phyloP scores from a whole-genome alignment of 352 stramenopile genomes.

The Pythium vanterpoolii region DNA sequence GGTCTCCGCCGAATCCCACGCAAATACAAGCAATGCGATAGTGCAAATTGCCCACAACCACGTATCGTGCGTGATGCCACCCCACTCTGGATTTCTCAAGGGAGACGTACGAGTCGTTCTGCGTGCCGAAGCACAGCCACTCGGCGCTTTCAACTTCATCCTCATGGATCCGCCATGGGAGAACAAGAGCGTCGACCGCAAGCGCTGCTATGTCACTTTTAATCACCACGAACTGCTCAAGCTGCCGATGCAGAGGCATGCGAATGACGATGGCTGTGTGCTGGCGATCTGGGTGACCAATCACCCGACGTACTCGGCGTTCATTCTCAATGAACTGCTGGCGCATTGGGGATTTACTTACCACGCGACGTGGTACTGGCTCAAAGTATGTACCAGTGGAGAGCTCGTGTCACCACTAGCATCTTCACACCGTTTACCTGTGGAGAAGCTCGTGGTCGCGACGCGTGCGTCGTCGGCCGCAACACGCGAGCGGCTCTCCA shows the following conservation, averaged over 20 bases:
- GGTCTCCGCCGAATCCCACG: not conserved
- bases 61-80: slow-evolving; percentile 24
- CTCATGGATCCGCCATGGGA: slow-evolving; percentile 74
- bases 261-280: slow-evolving; percentile 37
- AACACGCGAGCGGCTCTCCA: slow-evolving; percentile 16
- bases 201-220: slow-evolving; percentile 55
- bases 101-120: slow-evolving; percentile 24
- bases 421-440: slow-evolving; percentile 58
- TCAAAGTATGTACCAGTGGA: slow-evolving; percentile 56
- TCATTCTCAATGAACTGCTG: slow-evolving; percentile 54
- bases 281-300: slow-evolving; percentile 79
- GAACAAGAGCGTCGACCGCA: slow-evolving; percentile 71
- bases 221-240: slow-evolving; percentile 53
- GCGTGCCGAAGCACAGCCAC: slow-evolving; percentile 18
- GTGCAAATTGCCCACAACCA: slow-evolving; percentile 1
- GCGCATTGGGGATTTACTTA: slow-evolving; percentile 57
- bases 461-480: slow-evolving; percentile 29
- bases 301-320: slow-evolving; percentile 47
- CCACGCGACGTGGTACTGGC: slow-evolving; percentile 70
- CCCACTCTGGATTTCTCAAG: slow-evolving; percentile 18
- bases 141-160: slow-evolving; percentile 37
- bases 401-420: slow-evolving; percentile 58
- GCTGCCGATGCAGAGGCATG: slow-evolving; percentile 25
- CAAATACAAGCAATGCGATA: slow-evolving; percentile 5
- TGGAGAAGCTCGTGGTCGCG: slow-evolving; percentile 65